Conservation (phyloP, 2,329 filamentous ascomycete genomes). For the Conoideocrella luteorostrata region DNA sequence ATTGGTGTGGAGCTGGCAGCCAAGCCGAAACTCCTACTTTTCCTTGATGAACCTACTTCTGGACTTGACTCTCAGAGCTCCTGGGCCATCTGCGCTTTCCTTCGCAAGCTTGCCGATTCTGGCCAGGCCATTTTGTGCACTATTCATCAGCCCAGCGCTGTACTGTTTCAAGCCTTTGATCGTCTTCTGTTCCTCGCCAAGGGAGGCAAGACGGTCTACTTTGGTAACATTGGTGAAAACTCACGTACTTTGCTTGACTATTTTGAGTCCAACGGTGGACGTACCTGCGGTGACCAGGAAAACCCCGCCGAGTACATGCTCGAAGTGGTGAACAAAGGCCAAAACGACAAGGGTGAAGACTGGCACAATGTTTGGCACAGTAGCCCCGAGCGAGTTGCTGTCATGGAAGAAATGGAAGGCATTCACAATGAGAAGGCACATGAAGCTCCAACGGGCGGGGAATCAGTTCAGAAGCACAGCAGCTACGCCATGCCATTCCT, state of each 20-base stretch:
- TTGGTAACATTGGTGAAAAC: constrained; percentile 58
- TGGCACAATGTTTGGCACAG: constrained; percentile 64
- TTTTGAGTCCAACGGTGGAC: constrained; percentile 59
- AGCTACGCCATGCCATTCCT: constrained; percentile 75
- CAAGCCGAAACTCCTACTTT: constrained; percentile 52
- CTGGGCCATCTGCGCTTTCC: constrained; percentile 56
- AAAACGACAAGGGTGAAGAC: constrained; percentile 38
- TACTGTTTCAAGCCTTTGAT: constrained; percentile 52
- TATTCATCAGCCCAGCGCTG: constrained; percentile 48
- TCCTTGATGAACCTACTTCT: constrained; percentile 55
- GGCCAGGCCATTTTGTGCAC: constrained; percentile 50
- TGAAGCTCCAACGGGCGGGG: constrained; percentile 7
- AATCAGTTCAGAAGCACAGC: constrained; percentile 29
- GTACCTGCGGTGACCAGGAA: constrained; percentile 51
- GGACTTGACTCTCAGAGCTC: constrained; percentile 59
- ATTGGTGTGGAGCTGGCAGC: constrained; percentile 55
- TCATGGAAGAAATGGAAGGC: constrained; percentile 56
- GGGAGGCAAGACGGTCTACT: constrained; percentile 63
- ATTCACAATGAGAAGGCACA: constrained; percentile 46
- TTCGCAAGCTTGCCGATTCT: constrained; percentile 52
- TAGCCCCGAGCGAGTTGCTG: constrained; percentile 42
- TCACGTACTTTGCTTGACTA: constrained; percentile 52
- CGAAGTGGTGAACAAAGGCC: constrained; percentile 38
- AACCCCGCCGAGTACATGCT: constrained; percentile 77
- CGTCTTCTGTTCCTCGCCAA: constrained; percentile 56